Conservation (phyloP, 2,329 filamentous ascomycete species). For the Talaromyces sp. region DNA sequence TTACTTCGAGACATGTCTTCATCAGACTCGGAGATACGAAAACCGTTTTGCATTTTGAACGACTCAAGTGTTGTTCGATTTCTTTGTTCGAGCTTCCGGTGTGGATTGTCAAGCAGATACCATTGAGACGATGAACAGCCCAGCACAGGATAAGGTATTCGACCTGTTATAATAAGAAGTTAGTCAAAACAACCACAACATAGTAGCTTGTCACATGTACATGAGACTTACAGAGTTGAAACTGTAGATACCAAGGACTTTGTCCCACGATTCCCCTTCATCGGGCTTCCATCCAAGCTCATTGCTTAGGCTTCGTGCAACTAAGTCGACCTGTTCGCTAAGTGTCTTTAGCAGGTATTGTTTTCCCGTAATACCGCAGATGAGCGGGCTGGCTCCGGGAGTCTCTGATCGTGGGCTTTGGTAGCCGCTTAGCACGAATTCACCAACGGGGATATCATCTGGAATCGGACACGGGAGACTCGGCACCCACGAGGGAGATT, state of each 20-base stretch:
- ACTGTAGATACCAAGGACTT: slow-evolving; percentile 66
- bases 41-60: slow-evolving; percentile 62
- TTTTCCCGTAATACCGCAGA: slow-evolving; percentile 29
- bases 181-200: background rate
- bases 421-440: background rate
- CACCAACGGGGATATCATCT: slow-evolving; percentile 2
- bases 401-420: background rate
- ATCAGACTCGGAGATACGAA: slow-evolving; percentile 56
- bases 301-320: slow-evolving; percentile 62
- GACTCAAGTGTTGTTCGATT: slow-evolving; percentile 65
- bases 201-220: background rate
- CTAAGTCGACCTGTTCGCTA: slow-evolving; percentile 57
- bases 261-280: slow-evolving; percentile 67
- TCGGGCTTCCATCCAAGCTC: slow-evolving; percentile 64
- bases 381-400: background rate
- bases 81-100: slow-evolving; percentile 52
- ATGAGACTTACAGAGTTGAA: slow-evolving; percentile 60
- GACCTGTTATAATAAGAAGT: slow-evolving; percentile 46
- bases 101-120: slow-evolving; percentile 67
- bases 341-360: slow-evolving; percentile 42
- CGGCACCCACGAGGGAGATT: background rate
- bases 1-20: background rate
- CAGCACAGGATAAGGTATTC: slow-evolving; percentile 67
- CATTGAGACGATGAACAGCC: slow-evolving; percentile 66
- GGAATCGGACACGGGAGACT: slow-evolving; percentile 31